A percentile compares a stretch with the other conserved stretches of the same genome.
These are phyloP conservation scores for Backusella parvicylindrica DNA, from an alignment of 192 early-diverging fungal genomes.

Conservation along the genomic window DNA sequence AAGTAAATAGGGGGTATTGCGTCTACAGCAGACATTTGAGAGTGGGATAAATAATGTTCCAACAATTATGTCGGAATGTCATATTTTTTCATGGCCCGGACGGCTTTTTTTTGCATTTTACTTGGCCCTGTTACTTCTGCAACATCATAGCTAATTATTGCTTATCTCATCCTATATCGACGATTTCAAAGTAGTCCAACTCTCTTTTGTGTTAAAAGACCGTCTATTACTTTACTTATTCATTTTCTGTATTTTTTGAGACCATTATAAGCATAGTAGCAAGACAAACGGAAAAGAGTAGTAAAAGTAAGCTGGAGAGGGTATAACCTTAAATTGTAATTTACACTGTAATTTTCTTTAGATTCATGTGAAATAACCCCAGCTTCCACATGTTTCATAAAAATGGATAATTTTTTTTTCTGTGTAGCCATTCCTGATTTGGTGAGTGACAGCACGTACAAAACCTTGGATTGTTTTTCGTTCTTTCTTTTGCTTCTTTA, in stretches of 20 bases:
- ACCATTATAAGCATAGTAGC: background rate
- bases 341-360: slow-evolving; percentile 10
- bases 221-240: background rate
- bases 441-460: slow-evolving; percentile 10
- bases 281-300: background rate
- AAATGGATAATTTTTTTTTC: slow-evolving; percentile 3
- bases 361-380: slow-evolving; percentile 7
- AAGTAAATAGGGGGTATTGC: background rate
- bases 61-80: slow-evolving; percentile 4
- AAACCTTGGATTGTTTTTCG: slow-evolving; percentile 8
- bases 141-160: background rate
- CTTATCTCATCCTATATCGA: slow-evolving; percentile 18
- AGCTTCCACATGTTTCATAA: slow-evolving; percentile 18
- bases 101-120: slow-evolving; percentile 26
- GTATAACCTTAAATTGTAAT: slow-evolving; percentile 3
- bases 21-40: background rate
- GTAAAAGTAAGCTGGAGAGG: no score
- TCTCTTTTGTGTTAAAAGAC: background rate
- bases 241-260: background rate
- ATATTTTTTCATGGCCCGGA: slow-evolving; percentile 21
- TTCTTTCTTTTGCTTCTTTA: slow-evolving; percentile 7
- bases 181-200: background rate
- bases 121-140: slow-evolving; percentile 25
- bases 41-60: slow-evolving; percentile 18
- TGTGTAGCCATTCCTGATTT: slow-evolving; percentile 12